Conservation (phyloP, 805 yeast genomes). For the Metschnikowia gelsemii region DNA sequence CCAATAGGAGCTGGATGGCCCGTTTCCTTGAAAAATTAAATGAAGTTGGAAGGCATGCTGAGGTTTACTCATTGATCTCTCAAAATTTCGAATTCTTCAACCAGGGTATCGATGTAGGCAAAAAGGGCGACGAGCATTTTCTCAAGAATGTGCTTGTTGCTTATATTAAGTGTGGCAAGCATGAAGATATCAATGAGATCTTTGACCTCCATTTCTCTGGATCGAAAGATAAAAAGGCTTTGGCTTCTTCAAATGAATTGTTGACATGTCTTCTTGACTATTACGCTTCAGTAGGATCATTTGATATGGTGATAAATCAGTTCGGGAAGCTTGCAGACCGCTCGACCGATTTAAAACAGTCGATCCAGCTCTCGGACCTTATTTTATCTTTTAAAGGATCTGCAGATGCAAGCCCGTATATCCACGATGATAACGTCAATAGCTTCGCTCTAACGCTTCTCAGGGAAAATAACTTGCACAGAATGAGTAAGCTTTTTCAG, state of each 20-base stretch:
- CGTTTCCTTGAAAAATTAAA: constrained; percentile 18
- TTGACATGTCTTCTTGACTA: constrained; percentile 25
- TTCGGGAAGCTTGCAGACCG: constrained; percentile 18
- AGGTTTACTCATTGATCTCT: constrained; percentile 5
- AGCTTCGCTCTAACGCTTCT: constrained; percentile 15
- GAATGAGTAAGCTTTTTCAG: constrained; percentile 19
- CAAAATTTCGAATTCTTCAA: constrained; percentile 7
- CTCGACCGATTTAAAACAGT: constrained; percentile 19
- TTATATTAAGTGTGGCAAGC: constrained; percentile 15
- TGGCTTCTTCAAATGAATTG: constrained; percentile 21
- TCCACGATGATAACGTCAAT: neutral
- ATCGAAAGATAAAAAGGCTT: constrained; percentile 13
- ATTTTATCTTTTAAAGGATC: constrained; percentile 20
- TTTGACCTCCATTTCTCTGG: constrained; percentile 21
- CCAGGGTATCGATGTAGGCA: constrained; percentile 8
- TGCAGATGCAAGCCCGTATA: neutral
- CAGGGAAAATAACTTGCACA: constrained; percentile 10
- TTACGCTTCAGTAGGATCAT: constrained; percentile 23
- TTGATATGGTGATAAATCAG: constrained; percentile 20
- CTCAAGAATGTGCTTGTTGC: constrained; percentile 16
- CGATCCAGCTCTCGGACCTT: constrained; percentile 23
- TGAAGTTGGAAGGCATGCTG: constrained; percentile 8
- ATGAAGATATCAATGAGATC: constrained; percentile 18
- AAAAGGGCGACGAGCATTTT: constrained; percentile 4
- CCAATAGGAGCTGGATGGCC: constrained; percentile 22